Evolutionary conservation across 106 monocot genomes (phyloP), one percentile per base, ranked within the genome.

Genomic region (Dioscorea alata): DNA sequence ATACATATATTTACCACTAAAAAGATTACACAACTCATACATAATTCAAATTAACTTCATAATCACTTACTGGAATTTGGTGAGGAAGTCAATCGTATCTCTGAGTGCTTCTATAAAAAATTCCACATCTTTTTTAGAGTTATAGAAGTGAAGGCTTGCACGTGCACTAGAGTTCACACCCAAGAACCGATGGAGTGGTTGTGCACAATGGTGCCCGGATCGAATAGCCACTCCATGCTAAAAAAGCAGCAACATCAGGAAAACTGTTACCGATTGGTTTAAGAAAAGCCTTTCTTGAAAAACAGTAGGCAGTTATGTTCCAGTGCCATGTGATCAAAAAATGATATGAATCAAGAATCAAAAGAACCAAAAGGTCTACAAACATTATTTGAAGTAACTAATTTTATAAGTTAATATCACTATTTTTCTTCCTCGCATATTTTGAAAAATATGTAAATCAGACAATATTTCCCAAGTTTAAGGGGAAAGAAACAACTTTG

Each of bases 171-270:
- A 59, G 54, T 69, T 90, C 28, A 90, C 48, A 48, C 87, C 90
- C 24, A 99, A 64, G 23, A 66, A 76, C 2, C 85, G 86, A 60
- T 99, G 93, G 4, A 99, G 76, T 4, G 85, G 88, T 50, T 99
- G 97, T 64, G 97, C 86, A 73, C 89, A 97, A 75, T 97, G 97
- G 64, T 97, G 97, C 12, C 97, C 97, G 0, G 87, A 97, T 69
- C 92, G 79, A 80, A 97, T 87, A 59, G 97, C 92, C 32, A 97
- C 82, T 16, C 86, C 83, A 75, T 87, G 78, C 97, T 97, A 66
- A 69, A 56, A 63, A 75, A 57, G 70, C 35, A 42, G 42, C 42
- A 42, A 42, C 42, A 42, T 42, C 42, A 42, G 42, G 42, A 6
- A 42, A 42, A 42, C 42, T 42, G 10, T 42, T 42, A 42, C 6